A percentile compares a stretch with the other conserved stretches of the same genome.
These are phyloP conservation scores for Bidens hawaiensis DNA, from an alignment of 140 eudicot species.

Conservation along the genomic window DNA sequence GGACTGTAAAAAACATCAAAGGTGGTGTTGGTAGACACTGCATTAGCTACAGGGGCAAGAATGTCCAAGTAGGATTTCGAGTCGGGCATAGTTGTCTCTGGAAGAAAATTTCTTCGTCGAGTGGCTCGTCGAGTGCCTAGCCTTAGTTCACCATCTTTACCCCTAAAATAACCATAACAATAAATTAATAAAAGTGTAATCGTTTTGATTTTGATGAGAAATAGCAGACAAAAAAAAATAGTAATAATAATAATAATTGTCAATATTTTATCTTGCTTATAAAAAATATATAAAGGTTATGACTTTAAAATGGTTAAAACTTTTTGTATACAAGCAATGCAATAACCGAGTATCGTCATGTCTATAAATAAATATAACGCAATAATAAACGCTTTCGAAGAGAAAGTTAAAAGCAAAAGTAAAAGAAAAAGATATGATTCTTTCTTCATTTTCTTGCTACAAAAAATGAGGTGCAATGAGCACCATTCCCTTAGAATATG, in stretches of 20 bases:
- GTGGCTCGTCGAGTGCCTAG: constrained; percentile 80
- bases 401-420: constrained; percentile 1
- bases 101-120: constrained; percentile 70
- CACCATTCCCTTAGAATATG: constrained; percentile 33
- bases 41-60: constrained; percentile 64
- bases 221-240: too few species aligned
- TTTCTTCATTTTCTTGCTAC: constrained; percentile 25
- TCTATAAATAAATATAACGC: not conserved
- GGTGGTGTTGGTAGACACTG: constrained; percentile 54
- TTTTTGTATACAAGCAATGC: not conserved
- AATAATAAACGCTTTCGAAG: not conserved
- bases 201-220: too few species aligned
- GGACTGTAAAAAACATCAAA: constrained; percentile 76
- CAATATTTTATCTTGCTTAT: not conserved
- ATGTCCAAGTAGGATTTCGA: constrained; percentile 48
- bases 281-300: not conserved
- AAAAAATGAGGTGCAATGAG: not conserved
- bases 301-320: not conserved
- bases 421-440: constrained; percentile 30
- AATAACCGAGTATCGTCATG: not conserved
- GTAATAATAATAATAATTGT: too few species aligned
- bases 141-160: constrained; percentile 75
- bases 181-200: not conserved
- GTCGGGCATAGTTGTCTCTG: constrained; percentile 51
- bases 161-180: constrained; percentile 39